Conservation (phyloP, 257 asterid genomes). For the Marsdenia floribunda region DNA sequence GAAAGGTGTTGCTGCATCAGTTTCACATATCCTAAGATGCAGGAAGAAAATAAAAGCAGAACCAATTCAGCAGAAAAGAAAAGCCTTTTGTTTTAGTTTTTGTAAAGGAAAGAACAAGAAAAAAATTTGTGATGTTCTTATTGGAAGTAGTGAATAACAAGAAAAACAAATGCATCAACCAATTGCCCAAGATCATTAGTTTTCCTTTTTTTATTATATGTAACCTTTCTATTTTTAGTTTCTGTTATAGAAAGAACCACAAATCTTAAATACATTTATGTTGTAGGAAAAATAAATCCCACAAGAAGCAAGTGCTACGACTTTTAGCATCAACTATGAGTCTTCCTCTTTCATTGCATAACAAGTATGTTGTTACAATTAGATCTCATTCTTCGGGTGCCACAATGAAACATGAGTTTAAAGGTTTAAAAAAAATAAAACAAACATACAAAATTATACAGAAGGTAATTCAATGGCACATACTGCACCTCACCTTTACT, state of each 20-base stretch:
- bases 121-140: neutral
- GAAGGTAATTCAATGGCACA: neutral
- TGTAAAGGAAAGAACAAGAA: neutral
- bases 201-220: neutral
- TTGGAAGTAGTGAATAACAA: neutral
- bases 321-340: neutral
- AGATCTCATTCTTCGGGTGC: neutral
- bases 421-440: neutral
- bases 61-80: neutral
- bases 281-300: neutral
- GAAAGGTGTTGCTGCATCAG: neutral
- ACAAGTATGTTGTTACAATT: neutral
- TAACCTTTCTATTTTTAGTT: neutral
- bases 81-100: too few relatives aligned
- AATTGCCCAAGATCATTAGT: neutral
- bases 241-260: neutral
- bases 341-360: neutral
- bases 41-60: neutral
- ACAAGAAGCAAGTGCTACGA: neutral
- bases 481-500: neutral
- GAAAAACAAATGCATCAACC: neutral
- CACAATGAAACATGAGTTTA: neutral
- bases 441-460: neutral
- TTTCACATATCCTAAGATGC: neutral
- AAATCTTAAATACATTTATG: neutral